These are phyloP conservation scores for Phytophthora macrochlamydospora DNA, from an alignment of 352 stramenopile species.

Conservation along the genomic window DNA sequence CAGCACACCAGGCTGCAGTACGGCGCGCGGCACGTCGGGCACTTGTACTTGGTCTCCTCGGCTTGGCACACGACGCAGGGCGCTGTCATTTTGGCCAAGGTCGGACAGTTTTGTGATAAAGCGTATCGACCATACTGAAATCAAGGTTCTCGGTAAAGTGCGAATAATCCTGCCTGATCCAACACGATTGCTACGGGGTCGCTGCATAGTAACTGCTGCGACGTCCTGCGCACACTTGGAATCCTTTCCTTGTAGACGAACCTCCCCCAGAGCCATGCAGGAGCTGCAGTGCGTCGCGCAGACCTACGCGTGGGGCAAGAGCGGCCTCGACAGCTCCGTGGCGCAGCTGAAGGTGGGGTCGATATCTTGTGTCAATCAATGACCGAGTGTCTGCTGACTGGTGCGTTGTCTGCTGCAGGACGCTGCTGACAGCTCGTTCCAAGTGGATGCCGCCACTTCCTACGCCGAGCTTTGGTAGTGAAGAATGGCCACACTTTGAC, in stretches of 20 bases:
- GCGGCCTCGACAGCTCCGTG: conserved; percentile 78
- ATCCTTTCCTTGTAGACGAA: neutral
- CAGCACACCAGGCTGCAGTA: conserved; percentile 84
- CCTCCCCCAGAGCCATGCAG: conserved; percentile 46
- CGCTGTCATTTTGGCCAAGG: conserved; percentile 41
- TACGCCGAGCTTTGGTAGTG: conserved; percentile 92
- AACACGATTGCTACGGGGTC: neutral
- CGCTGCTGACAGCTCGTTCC: conserved; percentile 52
- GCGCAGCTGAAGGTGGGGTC: conserved; percentile 83
- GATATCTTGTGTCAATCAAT: conserved; percentile 2
- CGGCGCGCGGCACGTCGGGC: conserved; percentile 62
- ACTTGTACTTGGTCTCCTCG: conserved; percentile 85
- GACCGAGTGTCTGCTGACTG: too few relatives aligned
- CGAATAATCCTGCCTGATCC: too few relatives aligned
- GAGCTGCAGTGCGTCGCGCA: conserved; percentile 86
- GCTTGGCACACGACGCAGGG: conserved; percentile 60
- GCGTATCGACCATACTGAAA: neutral
- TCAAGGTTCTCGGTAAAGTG: neutral
- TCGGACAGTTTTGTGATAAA: neutral
- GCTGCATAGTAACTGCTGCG: conserved; percentile 21
- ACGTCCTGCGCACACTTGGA: neutral
- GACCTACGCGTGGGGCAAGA: conserved; percentile 93
- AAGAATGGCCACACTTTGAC: neutral
- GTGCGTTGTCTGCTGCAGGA: conserved; percentile 27
- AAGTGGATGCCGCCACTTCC: conserved; percentile 40